These are phyloP conservation scores for Psilocybe azurescens DNA, from an alignment of 768 basidiomycete species.

Conservation along the genomic window DNA sequence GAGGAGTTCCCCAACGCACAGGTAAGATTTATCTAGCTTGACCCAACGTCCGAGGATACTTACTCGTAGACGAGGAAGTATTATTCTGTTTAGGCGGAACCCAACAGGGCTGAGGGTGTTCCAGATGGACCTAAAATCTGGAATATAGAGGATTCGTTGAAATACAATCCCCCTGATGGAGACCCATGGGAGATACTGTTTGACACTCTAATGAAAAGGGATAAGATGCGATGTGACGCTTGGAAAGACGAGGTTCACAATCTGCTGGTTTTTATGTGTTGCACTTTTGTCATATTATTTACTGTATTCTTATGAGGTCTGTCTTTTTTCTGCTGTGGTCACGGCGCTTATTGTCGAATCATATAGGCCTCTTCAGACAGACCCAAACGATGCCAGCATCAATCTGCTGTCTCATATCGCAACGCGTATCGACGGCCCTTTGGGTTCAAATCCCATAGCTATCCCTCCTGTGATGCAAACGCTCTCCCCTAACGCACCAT, in stretches of 20 bases:
- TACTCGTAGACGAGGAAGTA: too few relatives aligned
- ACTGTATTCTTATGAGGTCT: slow-evolving; percentile 16
- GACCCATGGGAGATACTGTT: slow-evolving; percentile 21
- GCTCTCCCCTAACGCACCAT: too few relatives aligned
- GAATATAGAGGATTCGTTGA: not conserved
- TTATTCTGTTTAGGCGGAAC: too few relatives aligned
- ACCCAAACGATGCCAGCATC: slow-evolving; percentile 7
- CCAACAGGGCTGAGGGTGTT: too few relatives aligned
- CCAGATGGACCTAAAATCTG: not conserved
- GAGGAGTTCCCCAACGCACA: too few relatives aligned
- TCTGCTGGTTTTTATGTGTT: slow-evolving; percentile 30
- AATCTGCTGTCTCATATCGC: not conserved
- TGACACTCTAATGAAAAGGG: slow-evolving; percentile 1
- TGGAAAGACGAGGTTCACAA: slow-evolving; percentile 33
- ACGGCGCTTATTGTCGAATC: slow-evolving; percentile 18
- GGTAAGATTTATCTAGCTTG: too few relatives aligned
- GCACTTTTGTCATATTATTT: not conserved
- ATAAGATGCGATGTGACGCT: slow-evolving; percentile 17
- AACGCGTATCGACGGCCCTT: not conserved
- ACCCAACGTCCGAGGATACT: too few relatives aligned
- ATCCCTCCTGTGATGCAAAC: too few relatives aligned
- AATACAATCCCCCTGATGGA: slow-evolving; percentile 15
- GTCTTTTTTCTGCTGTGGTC: slow-evolving; percentile 27
- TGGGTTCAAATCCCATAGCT: too few relatives aligned
- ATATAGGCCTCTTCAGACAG: slow-evolving; percentile 14